phyloP scores from a whole-genome alignment of 257 asterid species.

The Nicotiana obtusifolia region DNA sequence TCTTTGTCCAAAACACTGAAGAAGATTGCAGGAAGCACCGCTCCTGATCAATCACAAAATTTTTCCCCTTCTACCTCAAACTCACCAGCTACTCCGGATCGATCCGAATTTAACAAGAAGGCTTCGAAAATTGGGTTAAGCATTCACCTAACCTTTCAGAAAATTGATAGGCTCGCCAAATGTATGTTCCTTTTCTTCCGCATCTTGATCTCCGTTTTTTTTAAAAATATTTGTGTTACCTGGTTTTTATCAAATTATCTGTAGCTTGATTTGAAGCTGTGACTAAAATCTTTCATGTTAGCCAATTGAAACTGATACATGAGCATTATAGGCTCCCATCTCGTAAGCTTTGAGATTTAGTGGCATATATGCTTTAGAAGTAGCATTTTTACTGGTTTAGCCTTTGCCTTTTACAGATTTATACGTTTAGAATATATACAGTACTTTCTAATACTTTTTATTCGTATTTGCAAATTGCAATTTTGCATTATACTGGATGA shows the following conservation, averaged over 20 bases:
- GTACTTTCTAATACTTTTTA: no score
- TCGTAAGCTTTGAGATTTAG: no score
- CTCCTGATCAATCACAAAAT: neutral
- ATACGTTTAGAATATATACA: no score
- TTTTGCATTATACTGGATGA: no score
- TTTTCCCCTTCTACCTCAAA: neutral
- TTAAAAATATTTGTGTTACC: neutral
- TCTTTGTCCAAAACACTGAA: conserved; percentile 44
- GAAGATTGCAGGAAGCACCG: conserved; percentile 28
- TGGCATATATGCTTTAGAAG: no score
- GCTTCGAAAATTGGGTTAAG: conserved; percentile 66
- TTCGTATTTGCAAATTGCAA: no score
- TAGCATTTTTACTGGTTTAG: no score
- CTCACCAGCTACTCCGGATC: conserved; percentile 30
- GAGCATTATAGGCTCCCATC: no score
- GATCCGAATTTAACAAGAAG: conserved; percentile 68
- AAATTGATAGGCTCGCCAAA: conserved; percentile 62
- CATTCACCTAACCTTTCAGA: conserved; percentile 71
- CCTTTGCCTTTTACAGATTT: no score
- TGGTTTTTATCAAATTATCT: neutral
- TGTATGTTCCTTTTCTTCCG: conserved; percentile 24
- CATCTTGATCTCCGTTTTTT: neutral
- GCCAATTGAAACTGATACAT: no score
- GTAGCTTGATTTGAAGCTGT: no score
- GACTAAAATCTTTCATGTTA: no score